Percentiles rank a stretch among this genome's conserved stretches.
phyloP scores from a whole-genome alignment of 768 basidiomycete genomes.

The Trametes maxima region DNA sequence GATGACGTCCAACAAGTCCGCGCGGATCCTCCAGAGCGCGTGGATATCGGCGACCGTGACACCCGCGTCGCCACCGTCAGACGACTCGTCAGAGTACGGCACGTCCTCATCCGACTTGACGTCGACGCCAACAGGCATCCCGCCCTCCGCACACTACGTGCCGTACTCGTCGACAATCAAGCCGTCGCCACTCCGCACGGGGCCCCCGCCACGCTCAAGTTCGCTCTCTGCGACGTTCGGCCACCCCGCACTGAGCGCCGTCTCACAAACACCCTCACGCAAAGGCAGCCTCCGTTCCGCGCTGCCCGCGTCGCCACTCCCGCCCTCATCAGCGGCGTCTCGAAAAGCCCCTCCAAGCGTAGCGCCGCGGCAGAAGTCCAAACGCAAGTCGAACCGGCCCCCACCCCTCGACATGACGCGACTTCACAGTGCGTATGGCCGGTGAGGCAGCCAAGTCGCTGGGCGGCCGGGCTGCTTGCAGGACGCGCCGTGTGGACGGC shows the following conservation, averaged over 20 bases:
- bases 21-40: conserved; percentile 22
- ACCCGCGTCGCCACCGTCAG: conserved; percentile 19
- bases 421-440: conserved; percentile 20
- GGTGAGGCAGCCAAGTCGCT: conserved; percentile 15
- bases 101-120: conserved; percentile 21
- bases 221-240: conserved; percentile 22
- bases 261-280: conserved; percentile 11
- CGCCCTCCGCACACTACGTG: conserved; percentile 21
- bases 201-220: conserved; percentile 18
- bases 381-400: conserved; percentile 19
- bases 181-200: conserved; percentile 18
- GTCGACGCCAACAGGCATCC: conserved; percentile 20
- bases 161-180: conserved; percentile 25
- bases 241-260: conserved; percentile 14
- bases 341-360: neutral
- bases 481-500: neutral
- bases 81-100: conserved; percentile 16
- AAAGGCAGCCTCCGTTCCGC: conserved; percentile 9
- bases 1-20: conserved; percentile 19
- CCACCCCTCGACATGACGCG: conserved; percentile 24
- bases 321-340: neutral
- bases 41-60: conserved; percentile 24
- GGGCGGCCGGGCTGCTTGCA: conserved; percentile 10
- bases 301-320: conserved; percentile 13
- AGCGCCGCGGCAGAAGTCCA: conserved; percentile 14